Percentiles rank a stretch among this genome's conserved stretches.
These are phyloP conservation scores for Apiospora saccharicola DNA, from an alignment of 2,329 filamentous ascomycete genomes.

Conservation along the genomic window DNA sequence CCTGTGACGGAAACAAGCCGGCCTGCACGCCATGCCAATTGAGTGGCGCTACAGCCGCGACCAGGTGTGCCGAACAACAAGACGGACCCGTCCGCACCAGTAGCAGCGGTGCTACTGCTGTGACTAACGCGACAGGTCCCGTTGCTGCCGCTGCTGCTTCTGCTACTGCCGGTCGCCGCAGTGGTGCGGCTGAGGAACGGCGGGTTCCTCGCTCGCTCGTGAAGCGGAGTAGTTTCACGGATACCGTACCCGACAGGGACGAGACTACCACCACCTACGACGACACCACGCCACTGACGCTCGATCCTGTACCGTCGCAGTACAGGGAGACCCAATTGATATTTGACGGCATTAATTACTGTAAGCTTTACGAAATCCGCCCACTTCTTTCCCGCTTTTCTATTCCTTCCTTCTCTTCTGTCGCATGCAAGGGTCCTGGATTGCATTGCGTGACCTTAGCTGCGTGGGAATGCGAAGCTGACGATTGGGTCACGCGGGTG, in stretches of 20 bases:
- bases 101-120: not conserved
- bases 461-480: not conserved
- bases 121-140: not conserved
- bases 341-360: constrained; percentile 28
- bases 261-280: not conserved
- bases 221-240: constrained; percentile 13
- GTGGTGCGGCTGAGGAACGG: constrained; percentile 7
- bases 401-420: not conserved
- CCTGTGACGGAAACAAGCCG: constrained; percentile 4
- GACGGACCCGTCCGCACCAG: not conserved
- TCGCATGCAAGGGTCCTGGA: not conserved
- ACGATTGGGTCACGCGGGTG: not conserved
- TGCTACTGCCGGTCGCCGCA: not conserved
- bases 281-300: not conserved
- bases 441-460: not conserved
- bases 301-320: not conserved
- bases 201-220: constrained; percentile 3
- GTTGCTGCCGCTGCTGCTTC: not conserved
- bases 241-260: constrained; percentile 4
- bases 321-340: constrained; percentile 28
- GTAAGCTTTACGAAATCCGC: not conserved
- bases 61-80: not conserved
- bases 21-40: constrained; percentile 7
- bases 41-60: not conserved
- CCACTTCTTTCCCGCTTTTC: not conserved